Base-by-base conservation (phyloP, 441 rosid species). In the Corymbia citriodora region DNA sequence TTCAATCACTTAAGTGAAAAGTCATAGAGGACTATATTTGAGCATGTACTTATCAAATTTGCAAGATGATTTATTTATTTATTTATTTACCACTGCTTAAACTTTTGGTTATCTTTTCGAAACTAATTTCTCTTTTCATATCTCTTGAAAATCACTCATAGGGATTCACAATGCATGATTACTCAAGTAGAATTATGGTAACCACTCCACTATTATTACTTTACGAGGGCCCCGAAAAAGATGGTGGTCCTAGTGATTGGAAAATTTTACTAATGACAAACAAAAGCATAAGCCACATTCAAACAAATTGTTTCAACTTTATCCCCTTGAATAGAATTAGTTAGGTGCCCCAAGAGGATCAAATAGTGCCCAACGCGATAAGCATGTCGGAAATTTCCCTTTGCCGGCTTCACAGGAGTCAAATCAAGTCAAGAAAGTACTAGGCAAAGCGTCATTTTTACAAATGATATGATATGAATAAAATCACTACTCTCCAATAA, bases 391-490 rank as follows among this genome's bases (percentile, higher is more conserved):
- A 40, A 68, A 68, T n/a, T 31, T 68, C 6, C 74, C 6, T 16
- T 0, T n/a, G 21, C 12, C 0, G 1, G n/a, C 65, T 23, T 59
- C 65, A 59, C 18, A 59, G 25, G 5, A 3, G 25, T 59, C 10
- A 25, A 14, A 59, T 12, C 0, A 25, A 29, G 74, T 68, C 18
- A 11, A 16, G 40, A 68, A 31, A 68, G 11, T 31, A 7, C 40
- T 68, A 8, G 1, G 18, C 0, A 8, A 5, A 25, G 0, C 0
- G 3, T 31, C 4, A 19, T 70, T 33, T 70, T 33, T 14, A 70
- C 3, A 8, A 0, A 10, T 33, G 2, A 0, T 33, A 33, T 18
- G 48, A 70, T 3, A 29, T 13, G 1, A 40, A 36, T 10, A 72
- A 19, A 36, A 36, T 72, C 5, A 6, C 11, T 15, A 40, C 16